These are phyloP conservation scores for Kwoniella dendrophila DNA, from an alignment of 768 basidiomycete genomes.

Conservation along the genomic window DNA sequence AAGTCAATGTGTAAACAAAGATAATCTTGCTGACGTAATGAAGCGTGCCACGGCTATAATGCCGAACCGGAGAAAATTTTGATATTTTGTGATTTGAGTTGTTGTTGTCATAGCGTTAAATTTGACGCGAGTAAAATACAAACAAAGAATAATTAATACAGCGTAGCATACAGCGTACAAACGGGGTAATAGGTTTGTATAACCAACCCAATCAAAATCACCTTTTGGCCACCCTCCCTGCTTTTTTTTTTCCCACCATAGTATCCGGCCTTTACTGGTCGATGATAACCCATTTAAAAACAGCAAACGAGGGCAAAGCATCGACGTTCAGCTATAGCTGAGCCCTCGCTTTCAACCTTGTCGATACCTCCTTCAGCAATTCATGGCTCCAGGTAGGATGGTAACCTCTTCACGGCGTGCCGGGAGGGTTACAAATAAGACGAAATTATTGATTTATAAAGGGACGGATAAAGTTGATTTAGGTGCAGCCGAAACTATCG, in stretches of 20 bases:
- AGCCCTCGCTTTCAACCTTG: constrained; percentile 8
- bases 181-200: neutral
- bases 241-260: constrained; percentile 7
- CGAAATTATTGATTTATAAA: constrained; percentile 43
- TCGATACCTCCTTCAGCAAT: neutral
- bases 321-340: constrained; percentile 5
- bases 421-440: constrained; percentile 52
- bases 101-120: neutral
- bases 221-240: constrained; percentile 7
- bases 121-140: constrained; percentile 12
- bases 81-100: too few relatives aligned
- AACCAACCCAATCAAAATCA: neutral
- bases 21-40: neutral
- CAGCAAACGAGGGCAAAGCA: constrained; percentile 22
- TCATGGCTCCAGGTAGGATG: constrained; percentile 38
- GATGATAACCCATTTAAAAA: constrained; percentile 6
- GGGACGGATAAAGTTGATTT: constrained; percentile 45
- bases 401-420: constrained; percentile 45
- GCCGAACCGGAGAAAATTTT: constrained; percentile 23
- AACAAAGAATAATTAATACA: too few relatives aligned
- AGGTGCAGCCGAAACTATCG: constrained; percentile 41
- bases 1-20: neutral
- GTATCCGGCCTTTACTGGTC: constrained; percentile 19
- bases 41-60: neutral
- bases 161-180: too few relatives aligned